Evolutionary conservation across 331 rosid genomes (phyloP).

Genomic region (Ulmus americana): DNA sequence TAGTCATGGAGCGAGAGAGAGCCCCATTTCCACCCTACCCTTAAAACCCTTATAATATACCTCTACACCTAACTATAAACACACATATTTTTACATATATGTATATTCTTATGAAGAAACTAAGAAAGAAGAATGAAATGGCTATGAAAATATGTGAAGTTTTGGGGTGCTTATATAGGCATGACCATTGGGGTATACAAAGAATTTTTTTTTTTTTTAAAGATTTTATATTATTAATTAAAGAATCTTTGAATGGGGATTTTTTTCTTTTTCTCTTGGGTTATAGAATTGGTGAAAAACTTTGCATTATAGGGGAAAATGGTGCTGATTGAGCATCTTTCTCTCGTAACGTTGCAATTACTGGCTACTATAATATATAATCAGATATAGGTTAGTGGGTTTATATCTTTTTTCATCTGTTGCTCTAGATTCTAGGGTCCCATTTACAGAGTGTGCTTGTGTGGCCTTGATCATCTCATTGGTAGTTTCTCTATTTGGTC

Average conservation of each 20-base stretch:
- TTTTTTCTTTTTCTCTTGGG: constrained; percentile 11
- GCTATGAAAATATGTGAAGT: constrained; percentile 9
- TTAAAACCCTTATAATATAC: neutral
- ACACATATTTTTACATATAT: neutral
- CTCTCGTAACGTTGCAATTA: neutral
- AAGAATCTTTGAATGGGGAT: constrained; percentile 24
- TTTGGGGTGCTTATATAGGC: constrained; percentile 37
- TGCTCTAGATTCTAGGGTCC: constrained; percentile 12
- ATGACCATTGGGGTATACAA: constrained; percentile 5
- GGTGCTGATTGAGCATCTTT: constrained; percentile 24
- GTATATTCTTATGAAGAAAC: neutral
- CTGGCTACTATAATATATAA: neutral
- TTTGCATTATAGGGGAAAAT: constrained; percentile 8
- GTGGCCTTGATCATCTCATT: constrained; percentile 12
- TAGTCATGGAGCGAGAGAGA: constrained; percentile 39
- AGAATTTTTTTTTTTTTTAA: neutral
- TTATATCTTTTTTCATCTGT: neutral
- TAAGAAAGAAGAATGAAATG: constrained; percentile 2
- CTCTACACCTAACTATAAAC: neutral
- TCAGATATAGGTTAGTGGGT: neutral
- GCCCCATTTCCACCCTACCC: constrained; percentile 26
- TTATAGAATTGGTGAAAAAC: neutral
- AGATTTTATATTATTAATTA: neutral
- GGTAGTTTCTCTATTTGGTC: constrained; percentile 12
- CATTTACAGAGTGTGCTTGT: constrained; percentile 9